Conservation (phyloP, 225 moss, liverwort and hornwort species). For the Climacium dendroides region DNA sequence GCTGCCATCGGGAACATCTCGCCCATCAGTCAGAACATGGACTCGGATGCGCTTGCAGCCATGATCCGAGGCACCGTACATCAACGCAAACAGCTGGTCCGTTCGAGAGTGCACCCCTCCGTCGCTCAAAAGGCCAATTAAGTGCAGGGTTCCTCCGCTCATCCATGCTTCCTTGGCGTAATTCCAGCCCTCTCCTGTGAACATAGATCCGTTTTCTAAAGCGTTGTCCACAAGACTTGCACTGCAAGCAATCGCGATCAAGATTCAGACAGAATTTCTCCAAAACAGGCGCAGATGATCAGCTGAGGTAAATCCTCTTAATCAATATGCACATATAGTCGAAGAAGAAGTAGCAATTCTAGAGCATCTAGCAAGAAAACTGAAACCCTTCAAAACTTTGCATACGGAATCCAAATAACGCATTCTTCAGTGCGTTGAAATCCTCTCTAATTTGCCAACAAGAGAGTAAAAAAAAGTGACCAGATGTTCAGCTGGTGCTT, state of each 20-base stretch:
- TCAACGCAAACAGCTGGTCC: slow-evolving; percentile 59
- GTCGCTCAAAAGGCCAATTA: slow-evolving; percentile 80
- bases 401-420: too few species aligned
- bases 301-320: not conserved
- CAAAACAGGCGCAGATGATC: not conserved
- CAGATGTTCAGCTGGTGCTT: not conserved
- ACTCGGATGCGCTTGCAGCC: slow-evolving; percentile 80
- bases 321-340: not conserved
- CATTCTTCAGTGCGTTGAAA: not conserved
- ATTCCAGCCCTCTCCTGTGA: slow-evolving; percentile 58
- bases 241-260: slow-evolving; percentile 17
- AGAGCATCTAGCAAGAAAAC: not conserved
- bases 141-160: slow-evolving; percentile 56
- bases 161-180: slow-evolving; percentile 67
- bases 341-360: not conserved
- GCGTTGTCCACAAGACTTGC: slow-evolving; percentile 77
- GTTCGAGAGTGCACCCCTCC: slow-evolving; percentile 84
- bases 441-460: not conserved
- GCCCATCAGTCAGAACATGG: slow-evolving; percentile 71
- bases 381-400: too few species aligned
- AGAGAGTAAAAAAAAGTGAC: too few species aligned
- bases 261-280: not conserved
- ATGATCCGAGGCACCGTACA: slow-evolving; percentile 60
- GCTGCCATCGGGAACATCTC: slow-evolving; percentile 71
- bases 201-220: slow-evolving; percentile 46